Base-by-base conservation (phyloP, 2,329 filamentous ascomycete genomes). In the Knufia fluminis region DNA sequence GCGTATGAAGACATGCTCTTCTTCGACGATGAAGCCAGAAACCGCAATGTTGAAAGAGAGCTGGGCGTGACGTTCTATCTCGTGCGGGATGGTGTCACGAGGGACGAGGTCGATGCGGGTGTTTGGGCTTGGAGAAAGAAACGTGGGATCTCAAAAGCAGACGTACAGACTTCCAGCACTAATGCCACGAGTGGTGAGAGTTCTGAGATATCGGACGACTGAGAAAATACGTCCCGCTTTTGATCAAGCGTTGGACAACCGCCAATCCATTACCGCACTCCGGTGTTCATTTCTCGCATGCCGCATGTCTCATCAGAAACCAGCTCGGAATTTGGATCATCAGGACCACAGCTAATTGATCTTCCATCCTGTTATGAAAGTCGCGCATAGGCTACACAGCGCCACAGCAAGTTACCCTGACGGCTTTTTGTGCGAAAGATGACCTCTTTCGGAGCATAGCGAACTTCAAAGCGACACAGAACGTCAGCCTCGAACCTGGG, bases 11-110 rank as follows among this genome's bases (percentile, higher is more conserved):
- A 96, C 42, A 94, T 97, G 83, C 65, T 97, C 28, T 97, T 97
- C 66, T 97, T 97, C 58, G 91, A 97, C 59, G 91, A 97, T 60
- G 91, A 97, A 76, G 74, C 76, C 46, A 71, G 91, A 53, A 97
- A 97, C 62, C 74, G 79, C 51, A 89, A 96, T 62, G 91, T 94
- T 1, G 79, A 84, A 67, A 68, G 64, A 1, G 71, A 76, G 40
- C 61, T 96, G 44, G 90, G 90, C 0, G 85, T 94, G 2, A 86
- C 85, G 0, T 94, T 97, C 79, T 81, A 80, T 62, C 69, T 96
- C 44, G 83, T 97, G 0, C 71, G 78, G 49, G 83, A 94, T 63
- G 90, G 90, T 0, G 80, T 95, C 48, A 82, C 77, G 1, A 83
- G 80, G 68, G 73, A 73, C 0, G 89, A 92, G 70, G 70, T 96